Conservation (phyloP, 352 stramenopile species). For the Globisporangium spinosum region DNA sequence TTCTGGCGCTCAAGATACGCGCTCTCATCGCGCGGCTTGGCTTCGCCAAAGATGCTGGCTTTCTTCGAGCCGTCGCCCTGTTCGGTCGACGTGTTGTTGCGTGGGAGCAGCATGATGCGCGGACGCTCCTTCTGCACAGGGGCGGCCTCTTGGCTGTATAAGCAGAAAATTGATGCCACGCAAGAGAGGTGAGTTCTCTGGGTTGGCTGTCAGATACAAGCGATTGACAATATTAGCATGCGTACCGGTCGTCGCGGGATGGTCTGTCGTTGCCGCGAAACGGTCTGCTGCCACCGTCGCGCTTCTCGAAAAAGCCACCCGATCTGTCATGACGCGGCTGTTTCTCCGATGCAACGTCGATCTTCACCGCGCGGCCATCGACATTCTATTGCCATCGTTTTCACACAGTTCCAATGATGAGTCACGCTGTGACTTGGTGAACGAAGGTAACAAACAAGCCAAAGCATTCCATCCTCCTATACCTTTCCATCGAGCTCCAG, state of each 20-base stretch:
- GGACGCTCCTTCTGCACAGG: slow-evolving; percentile 43
- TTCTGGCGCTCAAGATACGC: slow-evolving; percentile 72
- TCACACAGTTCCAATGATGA: not conserved
- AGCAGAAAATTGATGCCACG: not conserved
- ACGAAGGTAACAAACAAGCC: not conserved
- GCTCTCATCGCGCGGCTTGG: slow-evolving; percentile 74
- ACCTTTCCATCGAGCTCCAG: slow-evolving; percentile 53
- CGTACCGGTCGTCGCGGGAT: slow-evolving; percentile 31
- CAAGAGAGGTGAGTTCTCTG: not conserved
- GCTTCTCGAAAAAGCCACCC: slow-evolving; percentile 52
- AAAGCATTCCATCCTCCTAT: not conserved
- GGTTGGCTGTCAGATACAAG: not conserved
- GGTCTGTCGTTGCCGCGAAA: slow-evolving; percentile 26
- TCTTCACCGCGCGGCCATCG: slow-evolving; percentile 47
- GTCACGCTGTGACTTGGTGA: not conserved
- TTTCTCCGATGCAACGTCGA: slow-evolving; percentile 71
- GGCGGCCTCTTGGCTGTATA: slow-evolving; percentile 1
- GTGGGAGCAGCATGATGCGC: slow-evolving; percentile 56
- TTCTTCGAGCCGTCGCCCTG: slow-evolving; percentile 31
- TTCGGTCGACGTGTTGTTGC: slow-evolving; percentile 38
- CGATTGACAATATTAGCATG: not conserved
- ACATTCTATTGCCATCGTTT: slow-evolving; percentile 19
- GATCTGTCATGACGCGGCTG: slow-evolving; percentile 40
- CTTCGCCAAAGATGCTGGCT: slow-evolving; percentile 79
- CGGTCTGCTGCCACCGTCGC: slow-evolving; percentile 28